Evolutionary conservation across 208 protist species (phyloP), one percentile per base, ranked within the genome.

Genomic region (Trypanosoma cruzi): DNA sequence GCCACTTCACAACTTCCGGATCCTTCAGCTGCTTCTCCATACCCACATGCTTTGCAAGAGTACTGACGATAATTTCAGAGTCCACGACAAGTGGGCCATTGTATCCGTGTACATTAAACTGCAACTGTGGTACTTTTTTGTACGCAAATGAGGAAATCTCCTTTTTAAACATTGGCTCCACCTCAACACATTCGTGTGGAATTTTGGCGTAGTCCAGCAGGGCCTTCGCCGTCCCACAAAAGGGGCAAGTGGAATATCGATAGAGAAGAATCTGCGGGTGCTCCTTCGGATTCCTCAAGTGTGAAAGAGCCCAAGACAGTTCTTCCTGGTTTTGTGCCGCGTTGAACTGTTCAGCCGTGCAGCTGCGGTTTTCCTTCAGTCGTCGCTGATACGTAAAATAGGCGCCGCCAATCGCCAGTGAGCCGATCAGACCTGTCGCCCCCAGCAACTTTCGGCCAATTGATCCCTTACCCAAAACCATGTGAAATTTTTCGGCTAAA

Each of bases 71-170:
- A 34, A 90, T 67, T 50, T 91, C 73, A 26, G 85, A 93, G 72
- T 97, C 92, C 7, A 92, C 92, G 32, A 97, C 54, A 65, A 90
- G 85, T 60, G 86, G 81, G 0, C 79, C 84, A 37, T 75, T 63
- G 29, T 83, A 75, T 46, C 76, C 80, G 29, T 59, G 36, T 16
- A 77, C 68, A 65, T 89, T 74, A 59, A 97, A 91, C 42, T 86
- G 82, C n/a, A 97, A 69, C 68, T 94, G 88, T 4, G 93, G 93
- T 8, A 97, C 93, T 75, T 97, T 97, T 64, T 92, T 95, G 90
- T 97, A 97, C n/a, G 22, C 37, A 46, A 71, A 80, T 28, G 76
- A 66, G 16, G 68, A 76, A 32, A 97, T 69, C 74, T 97, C 83
- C 4, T 67, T 67, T 73, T 97, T 97, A 77, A 95, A 86, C 82